Conservation (phyloP, 768 basidiomycete genomes). For the Dioszegia crocea region DNA sequence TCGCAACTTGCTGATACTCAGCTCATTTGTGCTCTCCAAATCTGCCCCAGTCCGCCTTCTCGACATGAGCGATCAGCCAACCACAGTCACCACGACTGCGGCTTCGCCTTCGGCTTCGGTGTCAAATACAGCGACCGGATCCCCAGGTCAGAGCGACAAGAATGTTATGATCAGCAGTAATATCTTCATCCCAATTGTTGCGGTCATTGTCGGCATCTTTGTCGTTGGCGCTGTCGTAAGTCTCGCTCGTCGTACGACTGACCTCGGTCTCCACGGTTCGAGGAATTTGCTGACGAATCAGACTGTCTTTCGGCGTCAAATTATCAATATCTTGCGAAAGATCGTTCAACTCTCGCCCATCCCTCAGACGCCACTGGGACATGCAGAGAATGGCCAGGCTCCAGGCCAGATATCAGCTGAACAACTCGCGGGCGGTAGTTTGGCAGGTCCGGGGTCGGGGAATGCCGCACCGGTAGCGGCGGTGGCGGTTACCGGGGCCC, state of each 20-base stretch:
- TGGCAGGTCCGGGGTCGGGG: background rate
- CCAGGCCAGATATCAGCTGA: background rate
- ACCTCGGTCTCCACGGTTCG: background rate
- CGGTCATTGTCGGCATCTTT: background rate
- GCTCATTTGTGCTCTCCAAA: too few species aligned
- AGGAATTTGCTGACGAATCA: background rate
- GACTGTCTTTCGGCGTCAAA: slow-evolving; percentile 1
- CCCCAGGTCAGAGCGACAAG: background rate
- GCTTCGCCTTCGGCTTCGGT: too few species aligned
- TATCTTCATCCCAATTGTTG: slow-evolving; percentile 1
- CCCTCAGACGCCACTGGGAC: background rate
- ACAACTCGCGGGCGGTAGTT: slow-evolving; percentile 1
- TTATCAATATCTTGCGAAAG: background rate
- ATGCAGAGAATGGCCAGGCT: slow-evolving; percentile 1
- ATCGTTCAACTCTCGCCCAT: background rate
- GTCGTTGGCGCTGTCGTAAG: background rate
- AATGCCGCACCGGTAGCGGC: background rate
- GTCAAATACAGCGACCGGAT: background rate
- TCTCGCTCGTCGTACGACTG: background rate
- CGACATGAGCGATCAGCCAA: too few species aligned
- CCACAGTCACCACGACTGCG: too few species aligned
- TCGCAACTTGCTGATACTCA: too few species aligned
- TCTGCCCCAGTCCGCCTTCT: too few species aligned
- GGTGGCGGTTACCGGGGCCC: background rate
- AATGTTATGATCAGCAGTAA: background rate